phyloP scores from a whole-genome alignment of 306 rosid species.

The Rubus idaeus region DNA sequence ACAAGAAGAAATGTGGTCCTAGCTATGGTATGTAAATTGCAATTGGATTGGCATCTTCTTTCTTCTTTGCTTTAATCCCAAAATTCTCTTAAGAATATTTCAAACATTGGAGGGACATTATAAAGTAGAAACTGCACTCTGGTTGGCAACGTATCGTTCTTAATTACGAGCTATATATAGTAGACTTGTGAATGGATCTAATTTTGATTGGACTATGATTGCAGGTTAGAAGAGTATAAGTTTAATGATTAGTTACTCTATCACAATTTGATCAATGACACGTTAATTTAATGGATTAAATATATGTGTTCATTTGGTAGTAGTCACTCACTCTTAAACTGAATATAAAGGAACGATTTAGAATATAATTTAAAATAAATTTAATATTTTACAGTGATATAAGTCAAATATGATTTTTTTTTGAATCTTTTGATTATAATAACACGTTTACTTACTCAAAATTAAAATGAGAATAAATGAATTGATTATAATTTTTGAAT shows the following conservation, averaged over 20 bases:
- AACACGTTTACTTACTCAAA: no score
- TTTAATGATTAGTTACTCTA: not conserved
- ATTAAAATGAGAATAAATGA: no score
- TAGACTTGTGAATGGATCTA: not conserved
- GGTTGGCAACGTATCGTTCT: not conserved
- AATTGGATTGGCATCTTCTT: not conserved
- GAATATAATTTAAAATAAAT: no score
- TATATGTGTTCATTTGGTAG: not conserved
- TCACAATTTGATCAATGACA: no score
- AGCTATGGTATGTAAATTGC: not conserved
- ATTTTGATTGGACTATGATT: not conserved
- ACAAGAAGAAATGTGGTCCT: no score
- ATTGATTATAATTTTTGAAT: no score
- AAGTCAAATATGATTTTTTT: no score
- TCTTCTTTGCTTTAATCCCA: conserved; percentile 2
- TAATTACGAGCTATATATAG: not conserved
- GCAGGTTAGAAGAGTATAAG: not conserved
- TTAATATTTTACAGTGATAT: no score
- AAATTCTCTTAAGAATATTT: not conserved
- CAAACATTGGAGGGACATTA: not conserved
- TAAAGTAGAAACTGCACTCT: not conserved
- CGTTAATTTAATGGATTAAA: no score
- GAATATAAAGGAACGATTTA: no score
- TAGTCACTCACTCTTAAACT: no score
- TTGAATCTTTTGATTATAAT: no score